phyloP scores from a whole-genome alignment of 2,329 filamentous ascomycete species.

The Cytospora leucostoma region DNA sequence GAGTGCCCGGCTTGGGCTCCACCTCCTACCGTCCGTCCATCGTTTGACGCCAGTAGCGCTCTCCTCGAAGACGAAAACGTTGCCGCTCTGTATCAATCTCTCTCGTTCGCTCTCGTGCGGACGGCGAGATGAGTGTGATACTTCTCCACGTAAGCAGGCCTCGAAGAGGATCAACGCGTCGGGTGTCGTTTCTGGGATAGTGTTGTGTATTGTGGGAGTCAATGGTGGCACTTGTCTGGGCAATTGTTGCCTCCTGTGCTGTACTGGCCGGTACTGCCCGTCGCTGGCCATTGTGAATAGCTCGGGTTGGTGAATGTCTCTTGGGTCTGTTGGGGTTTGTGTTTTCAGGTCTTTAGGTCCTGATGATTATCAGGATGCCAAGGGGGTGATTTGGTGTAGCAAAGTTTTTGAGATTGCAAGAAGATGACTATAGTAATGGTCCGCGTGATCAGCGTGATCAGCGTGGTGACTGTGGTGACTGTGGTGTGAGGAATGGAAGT shows the following conservation, averaged over 20 bases:
- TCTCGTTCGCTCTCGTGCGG: constrained; percentile 83
- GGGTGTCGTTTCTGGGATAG: constrained; percentile 54
- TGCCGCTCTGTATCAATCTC: constrained; percentile 77
- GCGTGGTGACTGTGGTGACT: no score
- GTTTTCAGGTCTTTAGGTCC: no score
- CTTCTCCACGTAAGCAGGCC: constrained; percentile 68
- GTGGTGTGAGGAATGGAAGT: no score
- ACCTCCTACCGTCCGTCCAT: constrained; percentile 90
- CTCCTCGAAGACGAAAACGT: constrained; percentile 90
- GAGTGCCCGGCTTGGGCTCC: constrained; percentile 85
- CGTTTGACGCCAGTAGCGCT: constrained; percentile 88
- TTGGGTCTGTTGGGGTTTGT: no score
- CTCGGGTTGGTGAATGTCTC: constrained; percentile 13
- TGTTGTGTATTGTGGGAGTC: constrained; percentile 35
- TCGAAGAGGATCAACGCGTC: constrained; percentile 83
- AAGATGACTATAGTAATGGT: no score
- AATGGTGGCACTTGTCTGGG: not conserved
- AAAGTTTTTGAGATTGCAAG: no score
- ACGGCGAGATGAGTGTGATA: constrained; percentile 77
- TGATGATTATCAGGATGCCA: no score
- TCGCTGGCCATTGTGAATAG: no score
- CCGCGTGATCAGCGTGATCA: no score
- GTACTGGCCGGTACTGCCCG: no score
- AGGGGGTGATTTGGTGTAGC: no score
- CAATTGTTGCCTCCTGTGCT: not conserved